Conservation (phyloP, 2,329 filamentous ascomycete species). For the Ophiocordyceps unilateralis region DNA sequence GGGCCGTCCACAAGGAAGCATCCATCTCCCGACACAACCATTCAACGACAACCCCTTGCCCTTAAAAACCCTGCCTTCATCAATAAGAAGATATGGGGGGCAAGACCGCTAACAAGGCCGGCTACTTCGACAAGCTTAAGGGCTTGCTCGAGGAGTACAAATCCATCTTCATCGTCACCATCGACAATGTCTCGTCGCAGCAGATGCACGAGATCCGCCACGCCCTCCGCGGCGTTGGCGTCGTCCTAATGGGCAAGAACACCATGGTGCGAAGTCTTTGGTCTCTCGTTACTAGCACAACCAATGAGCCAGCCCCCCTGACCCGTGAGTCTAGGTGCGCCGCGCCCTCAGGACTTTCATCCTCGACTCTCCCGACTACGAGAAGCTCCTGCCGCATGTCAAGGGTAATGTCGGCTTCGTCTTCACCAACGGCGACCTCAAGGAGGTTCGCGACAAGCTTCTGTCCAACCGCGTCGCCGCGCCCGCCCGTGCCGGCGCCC, state of each 20-base stretch:
- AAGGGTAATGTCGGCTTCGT: conserved; percentile 98
- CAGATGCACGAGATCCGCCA: conserved; percentile 99
- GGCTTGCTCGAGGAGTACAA: conserved; percentile 87
- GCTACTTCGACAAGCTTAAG: conserved; percentile 99
- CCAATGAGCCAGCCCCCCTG: too few species aligned
- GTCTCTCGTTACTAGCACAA: too few species aligned
- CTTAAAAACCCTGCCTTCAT: conserved; percentile 99
- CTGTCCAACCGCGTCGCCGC: conserved; percentile 94
- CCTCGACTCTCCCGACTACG: conserved; percentile 82
- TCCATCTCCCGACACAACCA: conserved; percentile 2
- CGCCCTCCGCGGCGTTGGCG: conserved; percentile 74
- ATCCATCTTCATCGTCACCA: conserved; percentile 91
- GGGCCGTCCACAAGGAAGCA: conserved; percentile 6
- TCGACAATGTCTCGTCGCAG: conserved; percentile 99
- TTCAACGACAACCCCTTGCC: conserved; percentile 31
- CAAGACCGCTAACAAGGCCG: conserved; percentile 86
- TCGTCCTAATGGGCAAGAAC: conserved; percentile 99
- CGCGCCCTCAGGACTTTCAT: conserved; percentile 95
- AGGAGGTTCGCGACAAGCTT: conserved; percentile 84
- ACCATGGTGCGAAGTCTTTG: conserved; percentile 56
- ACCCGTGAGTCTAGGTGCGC: conserved; percentile 46
- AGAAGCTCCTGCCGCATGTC: conserved; percentile 90
- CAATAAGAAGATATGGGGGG: conserved; percentile 96
- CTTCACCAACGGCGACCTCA: conserved; percentile 96
- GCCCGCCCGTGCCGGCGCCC: conserved; percentile 90